Evolutionary conservation across 768 basidiomycete genomes (phyloP).

Genomic region (Mycena indigotica): DNA sequence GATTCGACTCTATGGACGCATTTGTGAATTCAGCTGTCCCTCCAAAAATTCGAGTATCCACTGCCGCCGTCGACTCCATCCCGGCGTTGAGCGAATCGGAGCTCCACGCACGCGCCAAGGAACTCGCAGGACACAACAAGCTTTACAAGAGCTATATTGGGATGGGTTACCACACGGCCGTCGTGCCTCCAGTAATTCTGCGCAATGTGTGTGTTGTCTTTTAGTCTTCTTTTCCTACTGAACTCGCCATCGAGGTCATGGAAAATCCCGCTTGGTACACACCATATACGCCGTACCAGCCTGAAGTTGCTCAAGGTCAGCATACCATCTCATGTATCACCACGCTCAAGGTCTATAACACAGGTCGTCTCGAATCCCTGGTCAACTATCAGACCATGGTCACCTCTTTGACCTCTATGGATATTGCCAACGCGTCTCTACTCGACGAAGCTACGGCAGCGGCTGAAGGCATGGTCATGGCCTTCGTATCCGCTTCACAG

Average conservation of each 20-base stretch:
- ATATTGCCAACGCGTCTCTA: constrained; percentile 94
- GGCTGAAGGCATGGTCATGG: constrained; percentile 97
- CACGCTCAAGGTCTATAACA: constrained; percentile 10
- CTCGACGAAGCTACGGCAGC: constrained; percentile 95
- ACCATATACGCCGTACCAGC: constrained; percentile 93
- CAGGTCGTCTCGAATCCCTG: constrained; percentile 93
- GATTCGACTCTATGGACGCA: constrained; percentile 85
- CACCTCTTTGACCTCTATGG: constrained; percentile 90
- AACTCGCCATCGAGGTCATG: constrained; percentile 56
- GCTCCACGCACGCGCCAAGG: constrained; percentile 71
- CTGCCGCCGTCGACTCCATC: constrained; percentile 64
- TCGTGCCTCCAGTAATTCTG: constrained; percentile 93
- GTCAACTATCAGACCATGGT: constrained; percentile 98
- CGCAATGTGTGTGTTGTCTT: constrained; percentile 67
- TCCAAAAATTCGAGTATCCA: constrained; percentile 69
- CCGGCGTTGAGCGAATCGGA: constrained; percentile 84
- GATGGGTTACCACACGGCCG: constrained; percentile 95
- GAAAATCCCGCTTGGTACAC: constrained; percentile 99
- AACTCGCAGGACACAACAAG: constrained; percentile 78
- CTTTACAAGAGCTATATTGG: constrained; percentile 93
- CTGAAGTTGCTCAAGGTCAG: constrained; percentile 96
- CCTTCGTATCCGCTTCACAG: constrained; percentile 64
- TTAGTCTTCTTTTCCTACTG: neutral
- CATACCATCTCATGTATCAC: constrained; percentile 4
- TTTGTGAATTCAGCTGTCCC: constrained; percentile 88